These are phyloP conservation scores for Moesziomyces sp. DNA, from an alignment of 1,284 basidiomycete genomes.

Conservation along the genomic window DNA sequence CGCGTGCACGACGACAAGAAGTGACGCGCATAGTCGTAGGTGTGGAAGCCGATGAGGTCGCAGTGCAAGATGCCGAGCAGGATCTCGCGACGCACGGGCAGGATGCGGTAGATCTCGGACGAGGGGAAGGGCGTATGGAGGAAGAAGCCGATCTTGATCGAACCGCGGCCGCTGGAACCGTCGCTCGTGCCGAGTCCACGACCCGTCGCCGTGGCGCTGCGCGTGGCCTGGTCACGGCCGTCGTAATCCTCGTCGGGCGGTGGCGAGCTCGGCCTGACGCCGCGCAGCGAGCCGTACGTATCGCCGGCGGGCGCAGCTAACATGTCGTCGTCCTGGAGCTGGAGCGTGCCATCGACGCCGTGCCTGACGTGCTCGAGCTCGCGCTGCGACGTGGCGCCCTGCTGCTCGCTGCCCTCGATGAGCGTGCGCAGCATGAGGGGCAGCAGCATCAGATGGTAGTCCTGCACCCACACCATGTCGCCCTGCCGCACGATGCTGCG, in stretches of 20 bases:
- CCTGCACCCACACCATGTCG: constrained; percentile 88
- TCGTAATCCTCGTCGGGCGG: constrained; percentile 21
- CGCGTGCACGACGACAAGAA: constrained; percentile 98
- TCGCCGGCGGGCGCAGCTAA: constrained; percentile 50
- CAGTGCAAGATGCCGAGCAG: constrained; percentile 93
- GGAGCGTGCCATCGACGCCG: constrained; percentile 59
- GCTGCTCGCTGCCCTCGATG: constrained; percentile 73
- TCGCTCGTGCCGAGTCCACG: constrained; percentile 54
- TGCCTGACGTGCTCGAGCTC: constrained; percentile 61
- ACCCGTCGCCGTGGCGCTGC: constrained; percentile 24
- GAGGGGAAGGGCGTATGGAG: constrained; percentile 98
- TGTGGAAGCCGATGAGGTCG: constrained; percentile 90
- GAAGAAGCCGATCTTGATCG: constrained; percentile 86
- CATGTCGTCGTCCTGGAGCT: constrained; percentile 50
- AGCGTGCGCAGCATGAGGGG: constrained; percentile 91
- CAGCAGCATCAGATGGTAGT: constrained; percentile 83
- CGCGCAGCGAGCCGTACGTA: constrained; percentile 10
- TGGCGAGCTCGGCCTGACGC: constrained; percentile 16
- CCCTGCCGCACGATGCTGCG: constrained; percentile 80
- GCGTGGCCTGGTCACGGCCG: constrained; percentile 19
- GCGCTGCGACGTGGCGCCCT: constrained; percentile 69
- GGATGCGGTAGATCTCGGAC: constrained; percentile 90
- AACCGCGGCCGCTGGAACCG: constrained; percentile 55
- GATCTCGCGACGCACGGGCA: constrained; percentile 96
- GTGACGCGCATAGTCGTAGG: constrained; percentile 98